Conservation (phyloP, 1,284 basidiomycete species). For the Ustilago cynodontis region DNA sequence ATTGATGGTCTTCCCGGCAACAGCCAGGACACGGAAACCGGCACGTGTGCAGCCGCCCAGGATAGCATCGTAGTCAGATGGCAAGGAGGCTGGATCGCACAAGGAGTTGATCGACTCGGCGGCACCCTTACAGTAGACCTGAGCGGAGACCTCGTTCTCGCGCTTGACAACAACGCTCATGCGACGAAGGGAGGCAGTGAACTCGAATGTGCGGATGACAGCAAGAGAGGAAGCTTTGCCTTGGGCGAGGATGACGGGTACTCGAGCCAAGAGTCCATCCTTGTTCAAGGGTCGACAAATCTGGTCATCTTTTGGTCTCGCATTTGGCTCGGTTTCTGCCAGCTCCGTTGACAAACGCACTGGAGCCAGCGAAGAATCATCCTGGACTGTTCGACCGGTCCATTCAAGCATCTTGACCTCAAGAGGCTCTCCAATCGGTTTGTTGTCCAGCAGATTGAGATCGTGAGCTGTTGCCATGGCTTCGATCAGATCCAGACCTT, state of each 20-base stretch:
- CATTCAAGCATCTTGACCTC: slow-evolving; percentile 92
- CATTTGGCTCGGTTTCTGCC: background rate
- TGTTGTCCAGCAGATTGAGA: slow-evolving; percentile 88
- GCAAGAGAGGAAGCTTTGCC: slow-evolving; percentile 72
- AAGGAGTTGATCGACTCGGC: slow-evolving; percentile 98
- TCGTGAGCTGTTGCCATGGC: slow-evolving; percentile 97
- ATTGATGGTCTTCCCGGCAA: slow-evolving; percentile 95
- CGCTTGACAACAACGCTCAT: slow-evolving; percentile 99
- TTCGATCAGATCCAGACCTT: slow-evolving; percentile 90
- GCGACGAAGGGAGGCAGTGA: slow-evolving; percentile 88
- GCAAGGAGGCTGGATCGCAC: slow-evolving; percentile 73
- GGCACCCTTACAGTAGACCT: slow-evolving; percentile 97
- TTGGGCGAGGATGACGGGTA: slow-evolving; percentile 31
- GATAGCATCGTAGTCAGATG: slow-evolving; percentile 94
- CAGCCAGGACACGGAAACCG: slow-evolving; percentile 97
- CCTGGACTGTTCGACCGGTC: slow-evolving; percentile 85
- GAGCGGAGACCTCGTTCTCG: slow-evolving; percentile 88
- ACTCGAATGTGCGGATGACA: slow-evolving; percentile 96
- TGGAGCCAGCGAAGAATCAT: slow-evolving; percentile 21
- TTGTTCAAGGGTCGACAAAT: slow-evolving; percentile 19
- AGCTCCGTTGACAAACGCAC: slow-evolving; percentile 24
- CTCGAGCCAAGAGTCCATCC: slow-evolving; percentile 29
- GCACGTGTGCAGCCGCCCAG: slow-evolving; percentile 96
- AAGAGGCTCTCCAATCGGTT: slow-evolving; percentile 92
- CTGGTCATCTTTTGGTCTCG: background rate